These are phyloP conservation scores for Leishmania turanica DNA, from an alignment of 208 protist genomes.

Conservation along the genomic window DNA sequence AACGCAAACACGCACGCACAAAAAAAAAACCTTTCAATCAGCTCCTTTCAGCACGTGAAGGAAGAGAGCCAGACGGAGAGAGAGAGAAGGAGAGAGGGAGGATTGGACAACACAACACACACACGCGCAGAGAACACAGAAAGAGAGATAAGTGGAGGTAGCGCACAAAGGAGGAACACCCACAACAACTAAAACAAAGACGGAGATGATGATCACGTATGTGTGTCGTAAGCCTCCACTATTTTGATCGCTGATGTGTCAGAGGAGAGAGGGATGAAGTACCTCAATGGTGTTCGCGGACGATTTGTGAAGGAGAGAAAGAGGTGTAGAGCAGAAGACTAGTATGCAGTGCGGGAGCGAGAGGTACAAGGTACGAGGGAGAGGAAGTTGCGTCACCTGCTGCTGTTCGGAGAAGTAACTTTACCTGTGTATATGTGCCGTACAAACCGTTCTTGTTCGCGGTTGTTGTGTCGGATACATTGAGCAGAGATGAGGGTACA, in stretches of 20 bases:
- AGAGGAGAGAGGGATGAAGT: background rate
- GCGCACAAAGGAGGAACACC: background rate
- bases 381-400: background rate
- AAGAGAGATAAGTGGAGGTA: background rate
- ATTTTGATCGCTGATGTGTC: background rate
- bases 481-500: too few relatives aligned
- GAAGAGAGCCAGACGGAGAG: background rate
- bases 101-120: background rate
- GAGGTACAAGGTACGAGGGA: too few relatives aligned
- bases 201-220: background rate
- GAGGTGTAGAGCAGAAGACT: background rate
- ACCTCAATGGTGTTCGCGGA: background rate
- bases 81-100: background rate
- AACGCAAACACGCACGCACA: too few relatives aligned
- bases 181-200: background rate
- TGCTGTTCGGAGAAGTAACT: background rate
- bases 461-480: background rate
- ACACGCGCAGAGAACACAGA: background rate
- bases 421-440: background rate
- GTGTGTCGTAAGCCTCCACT: background rate
- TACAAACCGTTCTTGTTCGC: background rate
- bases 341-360: too few relatives aligned
- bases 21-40: background rate
- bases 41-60: background rate
- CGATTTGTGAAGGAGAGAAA: background rate